Percentiles rank a stretch among this genome's conserved stretches.
Evolutionary conservation across 2,329 filamentous ascomycete genomes (phyloP).

Genomic region (Epichloe glyceriae): DNA sequence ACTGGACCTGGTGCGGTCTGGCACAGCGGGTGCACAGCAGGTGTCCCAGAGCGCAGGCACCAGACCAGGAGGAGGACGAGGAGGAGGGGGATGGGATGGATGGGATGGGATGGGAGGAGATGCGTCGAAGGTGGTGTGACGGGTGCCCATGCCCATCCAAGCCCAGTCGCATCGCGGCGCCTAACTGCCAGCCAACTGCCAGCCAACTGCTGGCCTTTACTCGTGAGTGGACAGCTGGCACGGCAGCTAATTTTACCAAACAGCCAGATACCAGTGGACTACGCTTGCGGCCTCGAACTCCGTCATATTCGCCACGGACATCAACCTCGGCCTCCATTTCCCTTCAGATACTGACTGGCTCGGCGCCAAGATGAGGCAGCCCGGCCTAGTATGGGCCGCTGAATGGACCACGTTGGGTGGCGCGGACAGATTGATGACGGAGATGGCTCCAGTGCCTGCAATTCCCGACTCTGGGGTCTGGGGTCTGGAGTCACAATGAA

Average conservation of each 20-base stretch:
- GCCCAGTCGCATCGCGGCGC: constrained; percentile 3
- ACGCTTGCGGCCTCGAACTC: neutral
- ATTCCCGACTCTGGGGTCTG: neutral
- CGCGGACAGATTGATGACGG: neutral
- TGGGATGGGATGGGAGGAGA: neutral
- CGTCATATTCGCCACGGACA: neutral
- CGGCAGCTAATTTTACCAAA: neutral
- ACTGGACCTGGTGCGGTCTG: too few relatives aligned
- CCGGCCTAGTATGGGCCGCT: neutral
- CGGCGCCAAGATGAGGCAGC: neutral
- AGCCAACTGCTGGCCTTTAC: neutral
- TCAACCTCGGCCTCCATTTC: neutral
- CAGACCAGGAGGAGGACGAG: too few relatives aligned
- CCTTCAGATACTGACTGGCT: neutral
- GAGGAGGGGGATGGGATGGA: too few relatives aligned
- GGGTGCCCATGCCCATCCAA: neutral
- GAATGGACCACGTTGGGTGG: neutral
- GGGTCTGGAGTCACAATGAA: neutral
- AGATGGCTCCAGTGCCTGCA: neutral
- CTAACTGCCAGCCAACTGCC: constrained; percentile 1
- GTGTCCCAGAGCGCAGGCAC: too few relatives aligned
- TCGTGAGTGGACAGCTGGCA: neutral
- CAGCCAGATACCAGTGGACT: neutral
- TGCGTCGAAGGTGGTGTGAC: constrained; percentile 3
- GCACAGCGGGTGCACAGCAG: too few relatives aligned